Base-by-base conservation (phyloP, 768 basidiomycete species). In the Rhodotorula diobovata region DNA sequence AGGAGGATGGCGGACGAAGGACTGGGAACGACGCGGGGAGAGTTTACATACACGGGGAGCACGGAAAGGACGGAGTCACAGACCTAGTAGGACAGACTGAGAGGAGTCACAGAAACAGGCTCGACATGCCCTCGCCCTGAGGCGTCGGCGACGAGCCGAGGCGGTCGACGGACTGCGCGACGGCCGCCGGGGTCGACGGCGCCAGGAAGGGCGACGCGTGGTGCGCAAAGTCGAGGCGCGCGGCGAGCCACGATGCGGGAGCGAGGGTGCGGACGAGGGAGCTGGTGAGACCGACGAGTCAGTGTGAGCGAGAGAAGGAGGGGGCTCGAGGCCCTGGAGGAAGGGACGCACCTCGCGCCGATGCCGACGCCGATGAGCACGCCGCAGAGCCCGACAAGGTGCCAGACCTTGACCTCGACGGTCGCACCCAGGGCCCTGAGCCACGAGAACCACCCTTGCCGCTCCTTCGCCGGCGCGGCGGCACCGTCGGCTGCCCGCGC, bases 341-440 rank as follows among this genome's bases (percentile, higher is more conserved):
- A 54, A 28, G 43, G 30, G 39, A 53, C 65, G 39, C 28, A 74
- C 73, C 65, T 58, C 2, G 73, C 73, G 0, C 66, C 73, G n/a
- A 61, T 35, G 1, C 72, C 72, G 3, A 67, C 68, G 6, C 73
- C 73, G n/a, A 74, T 18, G 7, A 74, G 14, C 0, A 74, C n/a
- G 0, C 73, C 73, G 16, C 61, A 63, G 20, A 74, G 48, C 20
- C 73, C 73, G 28, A 74, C 68, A 0, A 74, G 34, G 12, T 74
- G 73, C 73, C 73, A 74, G 15, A 70, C 63, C 59, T 67, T 70
- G 51, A 74, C 4, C 61, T 67, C 66, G 55, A 74, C 57, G 9
- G 63, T 55, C 2, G 59, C 34, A 3, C 57, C 65, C 1, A 66
- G 37, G 0, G 35, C 53, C 23, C 50, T 39, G 1, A 63, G 35